Conservation (phyloP, 352 stramenopile genomes). For the Phytophthora gonapodyides region DNA sequence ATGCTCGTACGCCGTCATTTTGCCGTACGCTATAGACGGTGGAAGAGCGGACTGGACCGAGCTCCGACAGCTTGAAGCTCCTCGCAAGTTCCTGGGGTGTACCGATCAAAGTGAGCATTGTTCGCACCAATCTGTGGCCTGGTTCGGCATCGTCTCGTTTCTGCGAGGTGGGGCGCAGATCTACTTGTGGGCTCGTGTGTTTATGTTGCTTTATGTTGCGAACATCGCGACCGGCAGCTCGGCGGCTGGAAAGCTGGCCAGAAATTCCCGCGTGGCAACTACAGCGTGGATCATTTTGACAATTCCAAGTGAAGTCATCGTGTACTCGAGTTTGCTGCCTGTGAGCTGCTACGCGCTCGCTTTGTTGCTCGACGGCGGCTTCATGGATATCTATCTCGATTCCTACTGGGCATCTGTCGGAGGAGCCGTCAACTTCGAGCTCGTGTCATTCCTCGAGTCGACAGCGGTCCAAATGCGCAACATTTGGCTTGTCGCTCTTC, state of each 20-base stretch:
- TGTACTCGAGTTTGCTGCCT: conserved; percentile 55
- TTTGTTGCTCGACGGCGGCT: conserved; percentile 44
- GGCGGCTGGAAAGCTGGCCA: neutral
- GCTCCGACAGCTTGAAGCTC: too few species aligned
- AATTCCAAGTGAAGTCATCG: conserved; percentile 55
- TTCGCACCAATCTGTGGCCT: conserved; percentile 44
- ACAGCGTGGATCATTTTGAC: conserved; percentile 29
- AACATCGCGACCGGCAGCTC: too few species aligned
- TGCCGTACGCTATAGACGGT: too few species aligned
- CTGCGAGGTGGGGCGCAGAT: conserved; percentile 37
- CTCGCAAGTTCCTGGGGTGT: too few species aligned
- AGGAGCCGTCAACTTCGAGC: conserved; percentile 20
- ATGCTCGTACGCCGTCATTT: too few species aligned
- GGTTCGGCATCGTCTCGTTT: conserved; percentile 33
- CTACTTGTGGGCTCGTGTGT: too few species aligned
- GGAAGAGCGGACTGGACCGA: too few species aligned
- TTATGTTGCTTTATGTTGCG: too few species aligned
- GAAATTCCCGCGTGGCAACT: neutral
- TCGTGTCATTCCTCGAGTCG: conserved; percentile 29
- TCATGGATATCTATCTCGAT: conserved; percentile 45
- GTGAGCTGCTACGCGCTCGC: conserved; percentile 41
- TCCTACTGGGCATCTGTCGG: too few species aligned
- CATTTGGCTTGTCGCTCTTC: conserved; percentile 44
- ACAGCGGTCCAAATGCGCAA: conserved; percentile 52
- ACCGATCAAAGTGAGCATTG: too few species aligned